Evolutionary conservation across 495 filamentous ascomycete species (phyloP), one percentile per base, ranked within the genome.

Genomic region (Pyronema omphalodes): DNA sequence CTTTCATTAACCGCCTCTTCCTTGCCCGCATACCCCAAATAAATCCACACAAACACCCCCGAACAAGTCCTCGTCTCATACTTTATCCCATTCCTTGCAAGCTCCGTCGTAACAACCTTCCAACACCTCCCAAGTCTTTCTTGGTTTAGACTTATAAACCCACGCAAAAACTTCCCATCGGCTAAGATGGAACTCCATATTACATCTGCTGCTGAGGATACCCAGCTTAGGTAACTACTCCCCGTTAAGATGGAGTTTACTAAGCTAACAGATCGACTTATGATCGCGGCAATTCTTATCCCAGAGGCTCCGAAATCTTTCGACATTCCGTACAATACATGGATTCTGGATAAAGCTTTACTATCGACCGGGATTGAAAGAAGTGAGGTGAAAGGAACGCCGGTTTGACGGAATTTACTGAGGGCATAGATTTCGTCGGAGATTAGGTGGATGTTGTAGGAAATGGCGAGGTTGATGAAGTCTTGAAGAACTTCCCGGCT

Each of bases 401-500:
- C 12, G 12, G 12, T 11, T 47, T 29, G 12, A 3, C 23, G 48
- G 48, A 34, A 51, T 2, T 5, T 17, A n/a, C 18, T 15, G 23
- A 56, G 15, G 7, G 66, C 66, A 49, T 66, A 68, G 5, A 68
- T 60, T 50, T 68, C 66, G 50, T 68, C 66, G 15, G 57, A 64
- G 35, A 67, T 64, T 37, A 63, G 64, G 51, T 68, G 67, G 29
- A 68, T 56, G n/a, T 57, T 54, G 14, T 62, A 34, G 15, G 56
- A 40, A 8, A 54, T 41, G 52, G 59, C 66, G 45, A 68, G 66
- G 15, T 47, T 35, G 6, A 67, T 11, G 37, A 52, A 65, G 9
- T 55, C 48, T 44, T 62, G 46, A 3, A 68, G 40, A 9, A 58
- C 55, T 8, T 58, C 40, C 34, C 44, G 46, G n/a, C 62, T 3